Conservation (phyloP, 2,329 filamentous ascomycete species). For the Fusarium coffeatum region DNA sequence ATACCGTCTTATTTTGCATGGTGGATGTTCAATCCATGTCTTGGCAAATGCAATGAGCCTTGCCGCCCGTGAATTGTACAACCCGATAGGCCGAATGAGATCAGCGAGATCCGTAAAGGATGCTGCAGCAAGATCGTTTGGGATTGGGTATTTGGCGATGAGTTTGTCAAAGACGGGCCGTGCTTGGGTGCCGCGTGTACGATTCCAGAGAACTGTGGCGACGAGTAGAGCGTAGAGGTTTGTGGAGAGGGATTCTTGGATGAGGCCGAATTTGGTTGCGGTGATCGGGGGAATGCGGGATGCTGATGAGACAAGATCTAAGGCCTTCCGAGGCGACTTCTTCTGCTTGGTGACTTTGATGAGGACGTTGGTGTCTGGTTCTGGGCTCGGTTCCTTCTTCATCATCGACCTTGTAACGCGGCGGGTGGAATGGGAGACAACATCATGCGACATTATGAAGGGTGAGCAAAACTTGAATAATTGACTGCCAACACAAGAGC, state of each 20-base stretch:
- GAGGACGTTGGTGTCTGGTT: background rate
- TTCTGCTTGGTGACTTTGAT: background rate
- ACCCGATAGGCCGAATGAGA: conserved; percentile 23
- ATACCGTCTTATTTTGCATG: conserved; percentile 6
- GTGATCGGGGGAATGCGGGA: conserved; percentile 10
- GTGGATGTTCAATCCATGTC: conserved; percentile 16
- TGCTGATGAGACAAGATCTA: background rate
- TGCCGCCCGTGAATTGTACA: conserved; percentile 30
- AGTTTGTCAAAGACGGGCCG: conserved; percentile 6
- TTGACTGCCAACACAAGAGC: too few relatives aligned
- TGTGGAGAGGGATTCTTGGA: conserved; percentile 25
- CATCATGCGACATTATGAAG: fast-evolving
- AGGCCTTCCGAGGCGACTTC: background rate
- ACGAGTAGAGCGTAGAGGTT: conserved; percentile 24
- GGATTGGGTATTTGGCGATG: background rate
- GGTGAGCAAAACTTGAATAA: too few relatives aligned
- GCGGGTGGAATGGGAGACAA: fast-evolving
- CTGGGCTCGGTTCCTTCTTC: background rate
- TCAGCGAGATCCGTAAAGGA: conserved; percentile 5
- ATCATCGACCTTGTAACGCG: conserved; percentile 27
- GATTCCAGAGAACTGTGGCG: conserved; percentile 33
- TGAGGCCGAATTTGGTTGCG: conserved; percentile 11
- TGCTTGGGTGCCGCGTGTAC: conserved; percentile 25
- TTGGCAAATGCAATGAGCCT: conserved; percentile 30
- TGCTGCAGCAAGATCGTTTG: conserved; percentile 6